These are phyloP conservation scores for Hsuehochloa calcarea DNA, from an alignment of 176 grass and related monocot genomes.

Conservation along the genomic window DNA sequence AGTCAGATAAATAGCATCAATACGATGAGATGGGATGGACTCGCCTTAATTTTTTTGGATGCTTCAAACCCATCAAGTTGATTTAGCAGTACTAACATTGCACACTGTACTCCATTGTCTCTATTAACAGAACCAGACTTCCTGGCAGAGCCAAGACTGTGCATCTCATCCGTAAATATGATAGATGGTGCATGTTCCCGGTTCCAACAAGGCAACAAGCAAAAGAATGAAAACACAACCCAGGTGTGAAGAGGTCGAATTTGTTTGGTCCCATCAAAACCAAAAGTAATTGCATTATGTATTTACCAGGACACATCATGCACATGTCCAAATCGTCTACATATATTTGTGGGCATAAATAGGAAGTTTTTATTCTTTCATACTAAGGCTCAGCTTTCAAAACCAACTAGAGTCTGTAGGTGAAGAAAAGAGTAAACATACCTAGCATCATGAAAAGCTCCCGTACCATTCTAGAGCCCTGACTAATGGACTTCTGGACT, in stretches of 20 bases:
- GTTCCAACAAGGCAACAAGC: not conserved
- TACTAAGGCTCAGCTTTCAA: no score
- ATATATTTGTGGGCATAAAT: no score
- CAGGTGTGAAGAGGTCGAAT: no score
- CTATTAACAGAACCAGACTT: slow-evolving; percentile 56
- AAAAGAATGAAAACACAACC: no score
- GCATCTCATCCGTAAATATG: slow-evolving; percentile 68
- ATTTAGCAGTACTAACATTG: slow-evolving; percentile 63
- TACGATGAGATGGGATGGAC: no score
- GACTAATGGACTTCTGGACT: slow-evolving; percentile 65
- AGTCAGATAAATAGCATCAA: not conserved
- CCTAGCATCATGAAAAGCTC: slow-evolving; percentile 66
- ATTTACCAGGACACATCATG: no score
- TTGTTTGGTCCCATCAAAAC: no score
- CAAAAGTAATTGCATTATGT: no score
- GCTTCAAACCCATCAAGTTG: slow-evolving; percentile 72
- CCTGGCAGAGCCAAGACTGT: slow-evolving; percentile 58
- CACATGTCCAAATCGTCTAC: no score
- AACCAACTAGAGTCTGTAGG: no score
- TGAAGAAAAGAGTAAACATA: not conserved
- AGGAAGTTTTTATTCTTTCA: no score
- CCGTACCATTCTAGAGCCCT: slow-evolving; percentile 63
- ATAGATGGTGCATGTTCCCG: slow-evolving; percentile 15
- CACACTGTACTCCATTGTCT: slow-evolving; percentile 58
- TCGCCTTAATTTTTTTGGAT: slow-evolving; percentile 65